Base-by-base conservation (phyloP, 2,329 filamentous ascomycete species). In the Fusarium acutatum region DNA sequence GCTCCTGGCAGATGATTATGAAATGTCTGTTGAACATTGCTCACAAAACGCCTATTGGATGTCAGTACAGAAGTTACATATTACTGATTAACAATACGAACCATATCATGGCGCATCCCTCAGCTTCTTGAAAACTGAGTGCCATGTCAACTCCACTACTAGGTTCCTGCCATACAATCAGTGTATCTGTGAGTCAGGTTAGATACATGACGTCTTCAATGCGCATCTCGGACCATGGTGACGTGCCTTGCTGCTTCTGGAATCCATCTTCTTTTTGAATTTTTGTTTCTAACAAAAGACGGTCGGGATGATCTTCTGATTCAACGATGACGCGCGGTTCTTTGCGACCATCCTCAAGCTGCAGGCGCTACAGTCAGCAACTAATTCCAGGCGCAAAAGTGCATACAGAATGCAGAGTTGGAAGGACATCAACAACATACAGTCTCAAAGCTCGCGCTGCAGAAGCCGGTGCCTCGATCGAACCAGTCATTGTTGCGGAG, bases 401-500 rank as follows among this genome's bases (percentile, higher is more conserved):
- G 30, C 22, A 59, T 26, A 38, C n/a, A 28, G 60, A 60, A 40
- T 43, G 47, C 43, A 67, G n/a, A 50, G 50, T 47, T 64, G 52
- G 43, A 46, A 58, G 63, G 59, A 37, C 70, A 65, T 69, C n/a
- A 60, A 43, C 57, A 82, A 66, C 93, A 82, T 89, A 96, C 93
- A 82, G 91, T 88, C 73, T 92, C 84, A 74, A 93, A 89, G 74
- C 91, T 88, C 53, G 95, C 95, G 68, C 91, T 94, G 83, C 96
- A 98, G 83, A 98, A 98, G 72, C 96, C 96, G 53, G 96, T 99
- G 74, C 96, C 96, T 80, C 96, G 90, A 85, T 99, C 96, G 82
- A 96, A 98, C 96, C 96, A 99, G 90, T 98, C 96, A 88, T 97
- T 97, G 85, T 97, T 95, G 83, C 94, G 94, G 79, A 99, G 89